Evolutionary conservation across 2,329 filamentous ascomycete genomes (phyloP), one percentile per base, ranked within the genome.

Genomic region (Aspergillus sojae): DNA sequence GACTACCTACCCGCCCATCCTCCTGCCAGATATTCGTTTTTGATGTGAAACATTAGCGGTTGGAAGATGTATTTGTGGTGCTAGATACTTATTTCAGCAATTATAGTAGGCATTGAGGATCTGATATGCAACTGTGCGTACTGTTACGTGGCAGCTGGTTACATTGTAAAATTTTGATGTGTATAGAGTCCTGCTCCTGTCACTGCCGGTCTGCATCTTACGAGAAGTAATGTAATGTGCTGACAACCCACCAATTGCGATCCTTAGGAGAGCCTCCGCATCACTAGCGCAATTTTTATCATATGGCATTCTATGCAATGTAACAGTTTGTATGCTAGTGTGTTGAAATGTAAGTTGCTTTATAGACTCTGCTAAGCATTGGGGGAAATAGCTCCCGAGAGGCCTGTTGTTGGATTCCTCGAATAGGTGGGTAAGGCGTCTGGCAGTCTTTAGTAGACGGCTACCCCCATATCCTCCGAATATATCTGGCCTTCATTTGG

Each of bases 321-420:
- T 1, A n/a, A n/a, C 19, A 9, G 16, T 6, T 10, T n/a, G 39
- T 9, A n/a, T 41, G 0, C 3, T 41, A 3, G 2, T 2, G 1
- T 16, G 0, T 16, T 16, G 34, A 16, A 36, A 16, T 2, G 14
- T 36, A 16, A 6, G 2, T 5, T 36, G 14, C 2, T 16, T 16
- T 36, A 2, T 14, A 16, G 0, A 16, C 5, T 14, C 4, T 36
- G 0, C 0, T 5, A 36, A 36, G 4, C 12, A 14, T 16, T 16
- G 4, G 5, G 12, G 0, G 12, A 16, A 36, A 16, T 14, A 5
- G 5, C 12, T 6, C 12, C 12, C 2, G 5, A 5, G 34, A 5
- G 1, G 14, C 4, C 5, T 3, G 5, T 0, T 16, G 5, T 16
- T 16, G 12, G 12, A 2, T 0, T 5, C 1, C 34, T 6, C 0